These are phyloP conservation scores for Aspergillus pseudoterreus DNA, from an alignment of 2,329 filamentous ascomycete genomes.

Conservation along the genomic window DNA sequence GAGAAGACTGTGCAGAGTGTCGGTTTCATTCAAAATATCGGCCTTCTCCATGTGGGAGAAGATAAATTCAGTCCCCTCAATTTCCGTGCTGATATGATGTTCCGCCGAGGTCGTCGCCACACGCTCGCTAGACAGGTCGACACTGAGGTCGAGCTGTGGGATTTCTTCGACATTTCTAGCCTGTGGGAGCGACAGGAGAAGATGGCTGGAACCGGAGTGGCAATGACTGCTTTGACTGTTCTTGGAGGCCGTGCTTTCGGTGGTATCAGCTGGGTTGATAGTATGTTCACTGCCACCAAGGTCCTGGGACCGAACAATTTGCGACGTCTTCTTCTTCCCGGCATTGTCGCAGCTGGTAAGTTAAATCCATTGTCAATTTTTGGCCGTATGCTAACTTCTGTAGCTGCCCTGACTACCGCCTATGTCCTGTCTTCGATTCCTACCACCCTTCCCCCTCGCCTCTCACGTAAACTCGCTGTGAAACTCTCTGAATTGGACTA, in stretches of 20 bases:
- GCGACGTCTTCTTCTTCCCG: constrained; percentile 74
- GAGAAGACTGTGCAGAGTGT: constrained; percentile 74
- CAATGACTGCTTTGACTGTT: constrained; percentile 83
- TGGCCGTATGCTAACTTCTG: constrained; percentile 28
- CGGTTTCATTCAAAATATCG: constrained; percentile 81
- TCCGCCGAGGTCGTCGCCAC: constrained; percentile 71
- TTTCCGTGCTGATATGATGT: constrained; percentile 93
- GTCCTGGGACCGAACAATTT: constrained; percentile 78
- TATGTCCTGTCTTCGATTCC: constrained; percentile 88
- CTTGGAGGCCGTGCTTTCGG: constrained; percentile 78
- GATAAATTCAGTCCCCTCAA: constrained; percentile 80
- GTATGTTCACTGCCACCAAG: constrained; percentile 74
- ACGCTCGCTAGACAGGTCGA: constrained; percentile 79
- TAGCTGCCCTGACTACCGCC: constrained; percentile 69
- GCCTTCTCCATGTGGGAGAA: constrained; percentile 75
- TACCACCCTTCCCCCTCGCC: constrained; percentile 77
- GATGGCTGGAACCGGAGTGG: constrained; percentile 89
- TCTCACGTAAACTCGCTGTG: constrained; percentile 77
- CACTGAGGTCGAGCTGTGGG: constrained; percentile 80
- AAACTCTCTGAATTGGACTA: constrained; percentile 85
- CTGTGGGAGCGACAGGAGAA: constrained; percentile 91
- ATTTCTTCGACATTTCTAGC: constrained; percentile 86
- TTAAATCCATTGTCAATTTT: constrained; percentile 19
- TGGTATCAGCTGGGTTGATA: constrained; percentile 84
- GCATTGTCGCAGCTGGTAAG: constrained; percentile 74